Evolutionary conservation across 75 land plant genomes (phyloP), one percentile per base, ranked within the genome.

Genomic region (Ceratopteris richardii): DNA sequence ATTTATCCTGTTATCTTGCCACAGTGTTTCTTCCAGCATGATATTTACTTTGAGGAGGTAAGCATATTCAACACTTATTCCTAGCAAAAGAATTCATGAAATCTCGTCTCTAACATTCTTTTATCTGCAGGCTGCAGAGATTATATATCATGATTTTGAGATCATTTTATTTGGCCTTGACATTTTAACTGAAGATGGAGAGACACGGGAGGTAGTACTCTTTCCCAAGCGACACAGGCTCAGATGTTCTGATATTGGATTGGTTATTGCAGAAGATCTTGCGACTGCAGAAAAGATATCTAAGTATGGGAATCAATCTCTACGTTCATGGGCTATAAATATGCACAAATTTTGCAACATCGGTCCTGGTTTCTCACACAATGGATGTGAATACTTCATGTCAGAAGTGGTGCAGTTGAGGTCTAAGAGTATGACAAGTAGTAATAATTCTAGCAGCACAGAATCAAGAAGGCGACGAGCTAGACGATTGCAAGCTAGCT

Each of bases 101-200:
- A 46, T 6, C 3, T 2, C 22, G 12, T 54, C 10, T 54, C 29
- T 19, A 26, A 42, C 46, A 36, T 60, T 26, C 50, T 13, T n/a
- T 31, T 4, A 33, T 33, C 17, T 52, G 39, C 54, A 76, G 79
- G 76, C 41, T 48, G 69, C 65, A 29, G 79, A 76, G 48, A 58
- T 76, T 51, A 56, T 66, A 29, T 76, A 76, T 52, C 39, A 46
- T 29, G 61, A 61, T 44, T 50, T 50, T 57, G 54, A 66, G 20
- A 51, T 66, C 46, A 65, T 76, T 14, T 56, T 76, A 11, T 70
- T 76, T 61, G 79, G 75, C 33, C 76, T 76, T 25, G 79, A 76
- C 52, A 76, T 76, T 48, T 33, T 53, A 37, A 52, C 40, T 20
- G 63, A 54, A 21, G 69, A 76, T 29, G 58, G 29, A 31, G 44